Base-by-base conservation (phyloP, 2,329 filamentous ascomycete genomes). In the Diaporthe sp. region DNA sequence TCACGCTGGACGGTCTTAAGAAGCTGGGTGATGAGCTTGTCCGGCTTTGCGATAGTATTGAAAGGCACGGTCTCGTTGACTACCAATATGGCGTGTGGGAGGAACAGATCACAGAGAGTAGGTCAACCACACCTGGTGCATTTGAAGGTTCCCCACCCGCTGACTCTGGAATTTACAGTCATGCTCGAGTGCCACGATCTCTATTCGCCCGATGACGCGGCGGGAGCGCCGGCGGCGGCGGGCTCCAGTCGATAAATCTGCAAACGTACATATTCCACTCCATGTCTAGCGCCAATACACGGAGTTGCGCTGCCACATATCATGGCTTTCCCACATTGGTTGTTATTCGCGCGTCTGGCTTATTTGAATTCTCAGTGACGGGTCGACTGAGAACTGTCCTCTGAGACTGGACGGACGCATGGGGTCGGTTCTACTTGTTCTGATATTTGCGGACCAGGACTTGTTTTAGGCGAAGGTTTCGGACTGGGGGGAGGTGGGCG, bases 81-180 rank as follows among this genome's bases (percentile, higher is more conserved):
- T 99, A 98, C 83, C 94, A 98, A 81, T 97, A 98, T 86, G 97
- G 97, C 12, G 94, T 98, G 37, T 97, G 95, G 91, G 97, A 98
- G 84, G 96, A 98, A 82, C 92, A 94, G 81, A 98, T 98, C 79
- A 91, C 97, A 79, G 90, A 91, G 75, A 89, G 96, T 98, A 87
- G 85, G 94, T 89, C 22, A 44, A 25, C 17, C 67, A 31, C 59
- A 46, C 51, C 49, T 34, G 72, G 70, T 9, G 73, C 46, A 72
- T 28, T 6, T 75, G 49, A 19, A 22, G 17, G 17, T 28, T 39
- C 17, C 31, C 15, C 22, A 17, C 44, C 44, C 37, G 42, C 77
- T 79, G 39, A 79, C 72, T 17, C 12, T 4, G 3, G 22, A 15
- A 19, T 19, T 13, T 34, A 25, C 51, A 81, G 79, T 85, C 55